Evolutionary conservation across 768 basidiomycete genomes (phyloP).

Genomic region (Mycena belliarum): DNA sequence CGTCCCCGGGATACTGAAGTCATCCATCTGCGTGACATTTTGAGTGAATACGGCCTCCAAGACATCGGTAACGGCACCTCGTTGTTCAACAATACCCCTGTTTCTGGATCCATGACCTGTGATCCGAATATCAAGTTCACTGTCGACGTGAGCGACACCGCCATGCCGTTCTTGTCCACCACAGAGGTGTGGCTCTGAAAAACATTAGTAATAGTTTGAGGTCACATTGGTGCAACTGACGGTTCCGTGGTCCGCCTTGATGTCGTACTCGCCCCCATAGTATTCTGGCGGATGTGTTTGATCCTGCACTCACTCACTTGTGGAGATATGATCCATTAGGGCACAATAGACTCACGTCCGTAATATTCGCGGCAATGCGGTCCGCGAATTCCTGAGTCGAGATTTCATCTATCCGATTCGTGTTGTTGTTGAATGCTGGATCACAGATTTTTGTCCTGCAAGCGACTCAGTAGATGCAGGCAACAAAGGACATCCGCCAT

Average conservation of each 20-base stretch:
- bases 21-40: slow-evolving; percentile 65
- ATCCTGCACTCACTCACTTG: slow-evolving; percentile 50
- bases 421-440: slow-evolving; percentile 63
- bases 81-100: slow-evolving; percentile 89
- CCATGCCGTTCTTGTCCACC: slow-evolving; percentile 85
- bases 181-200: slow-evolving; percentile 80
- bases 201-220: not conserved
- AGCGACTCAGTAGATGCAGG: not conserved
- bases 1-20: slow-evolving; percentile 85
- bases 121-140: slow-evolving; percentile 92
- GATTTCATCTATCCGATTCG: slow-evolving; percentile 60
- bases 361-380: slow-evolving; percentile 64
- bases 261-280: slow-evolving; percentile 81
- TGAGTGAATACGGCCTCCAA: not conserved
- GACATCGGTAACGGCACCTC: slow-evolving; percentile 45
- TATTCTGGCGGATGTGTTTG: slow-evolving; percentile 78
- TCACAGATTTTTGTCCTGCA: slow-evolving; percentile 82
- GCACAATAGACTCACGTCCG: slow-evolving; percentile 57
- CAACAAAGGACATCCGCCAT: not conserved
- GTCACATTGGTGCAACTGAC: slow-evolving; percentile 39
- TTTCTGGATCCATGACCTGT: slow-evolving; percentile 80
- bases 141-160: slow-evolving; percentile 83
- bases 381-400: slow-evolving; percentile 69
- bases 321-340: not conserved
- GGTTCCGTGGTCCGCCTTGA: slow-evolving; percentile 84